Conservation (phyloP, 306 rosid species). For the Glycine soja region DNA sequence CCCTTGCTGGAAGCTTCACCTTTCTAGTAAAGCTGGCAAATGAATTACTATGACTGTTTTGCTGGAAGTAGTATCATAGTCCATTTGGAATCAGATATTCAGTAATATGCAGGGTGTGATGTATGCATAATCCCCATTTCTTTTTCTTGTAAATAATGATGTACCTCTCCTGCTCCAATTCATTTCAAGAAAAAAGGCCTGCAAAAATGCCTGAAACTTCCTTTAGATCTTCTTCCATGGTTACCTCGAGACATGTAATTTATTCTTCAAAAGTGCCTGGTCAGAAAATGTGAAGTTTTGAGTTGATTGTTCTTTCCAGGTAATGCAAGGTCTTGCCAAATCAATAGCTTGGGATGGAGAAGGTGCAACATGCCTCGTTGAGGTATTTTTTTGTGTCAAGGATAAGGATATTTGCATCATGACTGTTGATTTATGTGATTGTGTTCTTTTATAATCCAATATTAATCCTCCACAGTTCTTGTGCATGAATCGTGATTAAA, state of each 20-base stretch:
- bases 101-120: slow-evolving; percentile 12
- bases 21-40: slow-evolving; percentile 37
- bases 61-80: neutral
- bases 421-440: slow-evolving; percentile 16
- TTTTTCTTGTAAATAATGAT: neutral
- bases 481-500: slow-evolving; percentile 34
- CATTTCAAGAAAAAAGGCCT: neutral
- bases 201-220: slow-evolving; percentile 27
- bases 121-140: neutral
- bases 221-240: slow-evolving; percentile 22
- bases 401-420: slow-evolving; percentile 37
- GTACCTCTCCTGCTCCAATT: neutral
- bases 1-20: neutral
- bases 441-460: slow-evolving; percentile 18
- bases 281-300: slow-evolving; percentile 15
- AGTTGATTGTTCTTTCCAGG: slow-evolving; percentile 55
- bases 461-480: slow-evolving; percentile 12
- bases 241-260: slow-evolving; percentile 23
- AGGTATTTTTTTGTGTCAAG: slow-evolving; percentile 62
- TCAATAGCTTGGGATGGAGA: slow-evolving; percentile 99
- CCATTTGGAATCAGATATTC: slow-evolving; percentile 17
- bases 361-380: slow-evolving; percentile 97
- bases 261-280: slow-evolving; percentile 20
- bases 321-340: slow-evolving; percentile 99
- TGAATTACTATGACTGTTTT: slow-evolving; percentile 4